Percentiles rank a stretch among this genome's conserved stretches.
These are phyloP conservation scores for Musa balbisiana DNA, from an alignment of 202 grass and related monocot species.

Conservation along the genomic window DNA sequence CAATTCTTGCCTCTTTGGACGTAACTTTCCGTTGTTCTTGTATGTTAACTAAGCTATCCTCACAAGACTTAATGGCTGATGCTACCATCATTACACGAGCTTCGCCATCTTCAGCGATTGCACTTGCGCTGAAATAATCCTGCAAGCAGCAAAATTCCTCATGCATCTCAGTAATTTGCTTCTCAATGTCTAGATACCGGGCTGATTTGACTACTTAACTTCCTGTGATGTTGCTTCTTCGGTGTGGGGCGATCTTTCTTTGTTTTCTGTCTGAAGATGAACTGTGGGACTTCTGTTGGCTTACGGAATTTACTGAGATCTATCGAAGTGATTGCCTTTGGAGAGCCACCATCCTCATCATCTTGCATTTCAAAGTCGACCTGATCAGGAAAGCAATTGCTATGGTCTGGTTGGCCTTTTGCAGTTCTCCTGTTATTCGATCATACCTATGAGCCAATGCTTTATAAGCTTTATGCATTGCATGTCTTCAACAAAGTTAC, in stretches of 20 bases:
- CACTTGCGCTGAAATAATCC: constrained; percentile 55
- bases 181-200: constrained; percentile 69
- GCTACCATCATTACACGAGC: constrained; percentile 80
- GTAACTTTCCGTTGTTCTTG: constrained; percentile 48
- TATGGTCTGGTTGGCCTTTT: constrained; percentile 95
- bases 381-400: constrained; percentile 68
- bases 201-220: constrained; percentile 46
- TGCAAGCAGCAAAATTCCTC: constrained; percentile 65
- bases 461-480: neutral
- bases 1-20: constrained; percentile 39
- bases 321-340: constrained; percentile 45
- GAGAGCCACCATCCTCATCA: constrained; percentile 31
- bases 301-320: constrained; percentile 37
- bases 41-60: constrained; percentile 67
- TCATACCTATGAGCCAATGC: constrained; percentile 31
- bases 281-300: constrained; percentile 31
- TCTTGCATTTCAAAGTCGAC: constrained; percentile 50
- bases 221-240: constrained; percentile 41
- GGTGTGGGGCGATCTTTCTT: constrained; percentile 26
- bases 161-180: constrained; percentile 50
- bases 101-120: constrained; percentile 71
- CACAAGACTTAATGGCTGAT: constrained; percentile 62
- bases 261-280: constrained; percentile 22
- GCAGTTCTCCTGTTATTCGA: constrained; percentile 59
- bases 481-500: neutral